phyloP scores from a whole-genome alignment of 129 eudicot genomes.

The Rutidosis leptorrhynchoides region DNA sequence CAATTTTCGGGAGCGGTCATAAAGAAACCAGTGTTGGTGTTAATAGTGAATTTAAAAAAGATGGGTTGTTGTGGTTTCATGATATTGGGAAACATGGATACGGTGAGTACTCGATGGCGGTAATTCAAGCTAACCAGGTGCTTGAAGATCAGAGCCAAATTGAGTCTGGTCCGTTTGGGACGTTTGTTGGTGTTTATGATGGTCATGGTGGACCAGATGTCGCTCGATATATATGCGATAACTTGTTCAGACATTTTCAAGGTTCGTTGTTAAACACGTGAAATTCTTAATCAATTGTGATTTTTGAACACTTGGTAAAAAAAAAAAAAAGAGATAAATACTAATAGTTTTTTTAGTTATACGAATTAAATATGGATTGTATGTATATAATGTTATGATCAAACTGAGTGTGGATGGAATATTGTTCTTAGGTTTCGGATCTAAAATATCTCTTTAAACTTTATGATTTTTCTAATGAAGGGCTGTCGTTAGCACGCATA shows the following conservation, averaged over 20 bases:
- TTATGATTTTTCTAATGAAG: too few species aligned
- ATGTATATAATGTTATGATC: not conserved
- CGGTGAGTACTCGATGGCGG: constrained; percentile 65
- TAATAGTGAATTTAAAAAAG: constrained; percentile 35
- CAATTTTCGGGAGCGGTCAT: constrained; percentile 31
- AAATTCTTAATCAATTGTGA: not conserved
- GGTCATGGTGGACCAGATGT: constrained; percentile 71
- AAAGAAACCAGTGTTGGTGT: constrained; percentile 26
- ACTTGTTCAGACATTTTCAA: constrained; percentile 49
- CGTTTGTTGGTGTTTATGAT: constrained; percentile 67
- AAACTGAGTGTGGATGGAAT: not conserved
- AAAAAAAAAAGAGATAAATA: too few species aligned
- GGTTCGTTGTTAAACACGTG: constrained; percentile 31
- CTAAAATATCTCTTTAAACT: too few species aligned
- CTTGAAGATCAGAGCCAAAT: constrained; percentile 68
- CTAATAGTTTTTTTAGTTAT: not conserved
- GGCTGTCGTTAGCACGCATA: too few species aligned
- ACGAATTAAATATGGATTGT: not conserved
- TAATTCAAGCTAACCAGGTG: constrained; percentile 55
- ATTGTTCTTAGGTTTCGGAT: not conserved
- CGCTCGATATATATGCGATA: constrained; percentile 55
- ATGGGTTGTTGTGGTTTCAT: constrained; percentile 53
- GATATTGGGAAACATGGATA: constrained; percentile 46
- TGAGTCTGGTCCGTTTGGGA: constrained; percentile 60
- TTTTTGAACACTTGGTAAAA: not conserved